phyloP scores from a whole-genome alignment of 306 rosid genomes.

The Acacia crassicarpa region DNA sequence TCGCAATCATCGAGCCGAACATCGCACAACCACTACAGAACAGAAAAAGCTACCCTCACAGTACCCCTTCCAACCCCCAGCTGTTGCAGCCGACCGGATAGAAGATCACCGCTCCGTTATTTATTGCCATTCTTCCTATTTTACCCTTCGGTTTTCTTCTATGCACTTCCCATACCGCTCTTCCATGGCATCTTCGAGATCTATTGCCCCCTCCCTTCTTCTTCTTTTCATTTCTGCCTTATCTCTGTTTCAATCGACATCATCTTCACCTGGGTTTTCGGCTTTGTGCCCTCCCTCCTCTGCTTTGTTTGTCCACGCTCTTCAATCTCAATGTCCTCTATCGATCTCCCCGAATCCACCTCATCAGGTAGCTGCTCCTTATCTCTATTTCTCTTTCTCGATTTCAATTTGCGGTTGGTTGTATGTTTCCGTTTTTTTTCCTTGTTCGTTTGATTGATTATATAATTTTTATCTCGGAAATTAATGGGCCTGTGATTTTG shows the following conservation, averaged over 20 bases:
- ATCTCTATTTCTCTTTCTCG: background rate
- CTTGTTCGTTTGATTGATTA: background rate
- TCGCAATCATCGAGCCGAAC: background rate
- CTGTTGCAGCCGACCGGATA: background rate
- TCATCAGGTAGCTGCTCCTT: conserved; percentile 45
- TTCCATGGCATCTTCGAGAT: conserved; percentile 15
- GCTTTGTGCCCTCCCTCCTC: conserved; percentile 43
- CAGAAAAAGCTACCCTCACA: background rate
- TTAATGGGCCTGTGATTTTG: background rate
- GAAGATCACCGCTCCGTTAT: background rate
- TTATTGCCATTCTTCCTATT: conserved; percentile 23
- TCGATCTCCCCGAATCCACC: conserved; percentile 56
- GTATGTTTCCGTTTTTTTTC: background rate
- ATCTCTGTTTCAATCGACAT: conserved; percentile 35
- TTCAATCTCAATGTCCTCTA: conserved; percentile 72
- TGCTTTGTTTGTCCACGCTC: conserved; percentile 39
- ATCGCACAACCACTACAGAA: background rate
- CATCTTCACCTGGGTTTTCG: conserved; percentile 32
- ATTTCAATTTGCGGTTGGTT: background rate
- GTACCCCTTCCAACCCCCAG: background rate
- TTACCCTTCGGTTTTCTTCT: conserved; percentile 27
- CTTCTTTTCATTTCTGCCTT: conserved; percentile 31
- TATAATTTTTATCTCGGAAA: background rate
- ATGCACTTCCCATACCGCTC: conserved; percentile 19
- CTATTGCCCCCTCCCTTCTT: conserved; percentile 22